Base-by-base conservation (phyloP, 805 yeast species). In the Candida xiaguanensis region DNA sequence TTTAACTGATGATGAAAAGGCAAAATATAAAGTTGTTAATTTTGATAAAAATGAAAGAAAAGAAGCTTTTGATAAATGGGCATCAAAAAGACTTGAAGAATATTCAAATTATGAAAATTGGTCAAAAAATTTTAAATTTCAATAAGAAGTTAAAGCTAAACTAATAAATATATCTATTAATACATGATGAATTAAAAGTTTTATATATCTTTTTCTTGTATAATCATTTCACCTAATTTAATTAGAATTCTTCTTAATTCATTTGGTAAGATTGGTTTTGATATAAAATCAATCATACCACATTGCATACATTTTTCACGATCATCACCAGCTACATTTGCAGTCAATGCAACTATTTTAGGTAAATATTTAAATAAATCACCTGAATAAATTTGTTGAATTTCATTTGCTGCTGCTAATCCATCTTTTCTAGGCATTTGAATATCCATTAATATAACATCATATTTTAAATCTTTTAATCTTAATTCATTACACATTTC, bases 381-480 rank as follows among this genome's bases (percentile, higher is more conserved):
- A 13, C 25, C 25, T 38, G 70, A 72, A 18, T 50, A 38, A 33
- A 56, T 52, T 31, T 48, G 51, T 13, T 13, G 23, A 27, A 73
- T 50, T 39, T 70, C 75, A 8, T 53, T 53, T 0, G 77, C 65
- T 1, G 78, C 69, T 4, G 70, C 65, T n/a, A 76, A 64, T 1
- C 85, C 85, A 51, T 79, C 85, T 43, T 74, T 65, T 13, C 68
- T 56, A 6, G 80, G 78, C 68, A 77, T 67, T 36, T 77, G 79
- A 16, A 72, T 67, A 50, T 79, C 84, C 73, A 79, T 71, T 28
- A 79, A 58, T 14, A 79, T 69, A 27, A 74, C 64, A 46, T 77
- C 78, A 51, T 77, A 78, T 38, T 52, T 56, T 12, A 56, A 49
- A 1, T 50, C 50, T 14, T 52, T 43, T 3, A 59, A 42, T 31